A percentile compares a stretch with the other conserved stretches of the same genome.
These are phyloP conservation scores for Aspergillus quadrilineatus DNA, from an alignment of 2,329 filamentous ascomycete species.

Conservation along the genomic window DNA sequence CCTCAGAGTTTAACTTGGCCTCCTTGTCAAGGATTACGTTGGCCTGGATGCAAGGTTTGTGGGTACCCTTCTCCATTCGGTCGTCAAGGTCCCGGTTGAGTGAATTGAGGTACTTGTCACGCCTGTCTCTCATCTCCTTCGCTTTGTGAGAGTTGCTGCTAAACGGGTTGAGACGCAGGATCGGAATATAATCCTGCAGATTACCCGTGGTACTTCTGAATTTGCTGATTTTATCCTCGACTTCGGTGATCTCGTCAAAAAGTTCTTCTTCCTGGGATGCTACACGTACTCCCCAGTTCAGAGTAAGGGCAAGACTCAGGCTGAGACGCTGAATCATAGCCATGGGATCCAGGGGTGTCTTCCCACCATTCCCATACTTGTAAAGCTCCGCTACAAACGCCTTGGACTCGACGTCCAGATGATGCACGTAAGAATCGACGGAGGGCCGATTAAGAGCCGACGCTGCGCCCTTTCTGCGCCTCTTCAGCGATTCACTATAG, in stretches of 20 bases:
- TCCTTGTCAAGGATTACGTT: slow-evolving; percentile 66
- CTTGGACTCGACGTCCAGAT: slow-evolving; percentile 62
- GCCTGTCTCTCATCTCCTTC: slow-evolving; percentile 58
- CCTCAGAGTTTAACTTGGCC: slow-evolving; percentile 60
- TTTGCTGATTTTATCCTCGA: slow-evolving; percentile 71
- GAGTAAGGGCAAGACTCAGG: slow-evolving; percentile 61
- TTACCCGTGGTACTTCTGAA: slow-evolving; percentile 77
- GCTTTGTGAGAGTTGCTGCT: slow-evolving; percentile 59
- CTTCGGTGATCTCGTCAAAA: slow-evolving; percentile 69
- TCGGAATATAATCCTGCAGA: slow-evolving; percentile 74
- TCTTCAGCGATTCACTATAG: slow-evolving; percentile 64
- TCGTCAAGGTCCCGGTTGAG: slow-evolving; percentile 61
- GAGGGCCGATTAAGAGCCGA: slow-evolving; percentile 65
- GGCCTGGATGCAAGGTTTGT: slow-evolving; percentile 66
- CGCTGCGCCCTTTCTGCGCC: slow-evolving; percentile 63
- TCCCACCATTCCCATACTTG: slow-evolving; percentile 57
- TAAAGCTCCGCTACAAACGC: slow-evolving; percentile 63
- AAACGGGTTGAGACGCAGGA: slow-evolving; percentile 67
- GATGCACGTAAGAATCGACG: slow-evolving; percentile 61
- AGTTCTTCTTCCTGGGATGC: slow-evolving; percentile 60
- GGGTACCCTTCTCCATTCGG: slow-evolving; percentile 59
- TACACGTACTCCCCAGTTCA: slow-evolving; percentile 67
- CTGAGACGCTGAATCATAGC: slow-evolving; percentile 66
- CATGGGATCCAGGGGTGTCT: slow-evolving; percentile 61
- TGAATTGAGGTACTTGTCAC: slow-evolving; percentile 59